Evolutionary conservation across 176 grass and related monocot genomes (phyloP).

Genomic region (Oryza meyeriana): DNA sequence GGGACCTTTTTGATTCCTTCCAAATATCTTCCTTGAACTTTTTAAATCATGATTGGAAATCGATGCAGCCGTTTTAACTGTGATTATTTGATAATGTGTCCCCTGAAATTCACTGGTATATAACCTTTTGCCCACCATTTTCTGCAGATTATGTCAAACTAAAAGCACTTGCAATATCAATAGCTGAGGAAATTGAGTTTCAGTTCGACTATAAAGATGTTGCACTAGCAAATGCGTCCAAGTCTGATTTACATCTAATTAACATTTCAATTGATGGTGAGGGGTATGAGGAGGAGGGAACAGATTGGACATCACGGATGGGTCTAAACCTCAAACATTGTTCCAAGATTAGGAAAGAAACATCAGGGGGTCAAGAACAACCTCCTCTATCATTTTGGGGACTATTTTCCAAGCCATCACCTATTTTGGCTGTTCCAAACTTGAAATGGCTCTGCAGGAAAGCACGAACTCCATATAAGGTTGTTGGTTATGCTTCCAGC

Average conservation of each 20-base stretch:
- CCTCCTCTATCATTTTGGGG: constrained; percentile 63
- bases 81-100: not conserved
- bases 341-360: constrained; percentile 85
- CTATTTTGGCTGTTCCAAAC: constrained; percentile 54
- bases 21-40: not conserved
- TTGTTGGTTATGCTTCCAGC: constrained; percentile 50
- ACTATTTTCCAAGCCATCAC: constrained; percentile 49
- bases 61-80: not conserved
- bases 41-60: not conserved
- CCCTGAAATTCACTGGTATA: not conserved
- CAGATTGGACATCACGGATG: constrained; percentile 86
- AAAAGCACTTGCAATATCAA: constrained; percentile 94
- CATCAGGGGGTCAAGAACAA: constrained; percentile 51
- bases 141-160: constrained; percentile 84
- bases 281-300: constrained; percentile 75
- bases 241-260: constrained; percentile 71
- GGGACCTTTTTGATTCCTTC: too few species aligned
- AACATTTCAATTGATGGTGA: constrained; percentile 97
- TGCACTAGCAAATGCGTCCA: constrained; percentile 68
- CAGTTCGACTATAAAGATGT: constrained; percentile 70
- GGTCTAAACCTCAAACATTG: constrained; percentile 86
- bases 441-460: constrained; percentile 83
- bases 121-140: not conserved
- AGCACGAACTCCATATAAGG: constrained; percentile 72
- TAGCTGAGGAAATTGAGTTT: constrained; percentile 88